Base-by-base conservation (phyloP, 2,329 filamentous ascomycete species). In the Hymenoscyphus fraxineus region DNA sequence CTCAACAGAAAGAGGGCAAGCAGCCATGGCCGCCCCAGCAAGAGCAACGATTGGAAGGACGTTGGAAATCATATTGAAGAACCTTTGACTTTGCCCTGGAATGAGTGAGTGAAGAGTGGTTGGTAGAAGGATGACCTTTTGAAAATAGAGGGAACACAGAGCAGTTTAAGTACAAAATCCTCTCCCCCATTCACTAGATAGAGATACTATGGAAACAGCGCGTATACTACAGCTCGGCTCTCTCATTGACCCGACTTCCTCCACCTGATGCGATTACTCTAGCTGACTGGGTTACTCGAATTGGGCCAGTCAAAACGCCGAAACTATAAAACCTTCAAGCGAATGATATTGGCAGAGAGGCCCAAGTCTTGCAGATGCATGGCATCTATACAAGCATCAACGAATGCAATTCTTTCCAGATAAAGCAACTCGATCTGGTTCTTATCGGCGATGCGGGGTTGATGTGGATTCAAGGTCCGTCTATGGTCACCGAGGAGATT, bases 1-100 rank as follows among this genome's bases (percentile, higher is more conserved):
- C 22, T 68, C 66, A 58, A 71, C 62, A 12, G 69, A 63, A 58
- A 71, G 64, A 65, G 69, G 69, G 60, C 69, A 71, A 59, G 67
- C 66, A 66, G 68, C 69, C 40, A 69, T 62, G 13, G 64, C 68
- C 10, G 62, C 65, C 32, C 67, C 65, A n/a, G 67, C 68, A 35
- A 71, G 35, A 56, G 67, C 69, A 60, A 65, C 54, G 32, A 69
- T 40, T 22, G 68, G 64, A 56, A 71, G 62, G 40, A 71, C 62
- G 27, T 67, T 69, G 22, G 68, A 69, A 63, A 70, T 22, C 69
- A 71, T 71, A 19, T 60, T 69, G 22, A 51, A 59, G 13, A 35
- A 19, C 47, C 19, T 44, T n/a, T 27, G 47, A 55, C 40, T n/a
- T 55, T 44, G 44, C 35, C 60, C 58, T 51, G 56, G 56, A 58